Conservation (phyloP, 768 basidiomycete species). For the Bullera alba region DNA sequence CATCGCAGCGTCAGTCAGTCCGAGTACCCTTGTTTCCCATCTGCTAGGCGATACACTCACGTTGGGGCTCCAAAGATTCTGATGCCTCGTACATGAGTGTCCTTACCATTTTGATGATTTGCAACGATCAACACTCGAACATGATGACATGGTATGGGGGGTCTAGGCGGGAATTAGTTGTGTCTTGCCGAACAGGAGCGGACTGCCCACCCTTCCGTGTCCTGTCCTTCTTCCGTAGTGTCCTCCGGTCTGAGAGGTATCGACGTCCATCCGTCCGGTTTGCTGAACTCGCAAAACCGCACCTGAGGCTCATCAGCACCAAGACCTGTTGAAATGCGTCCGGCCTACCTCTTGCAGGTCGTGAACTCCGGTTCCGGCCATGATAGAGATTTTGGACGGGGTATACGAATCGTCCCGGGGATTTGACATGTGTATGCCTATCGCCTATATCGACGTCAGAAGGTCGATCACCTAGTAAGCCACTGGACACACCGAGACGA, state of each 20-base stretch:
- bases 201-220: slow-evolving; percentile 65
- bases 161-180: slow-evolving; percentile 50
- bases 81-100: slow-evolving; percentile 91
- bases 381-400: slow-evolving; percentile 78
- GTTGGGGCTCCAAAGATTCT: slow-evolving; percentile 76
- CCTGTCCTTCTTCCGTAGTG: slow-evolving; percentile 59
- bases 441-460: slow-evolving; percentile 17
- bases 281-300: slow-evolving; percentile 65
- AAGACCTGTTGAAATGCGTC: not conserved
- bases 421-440: slow-evolving; percentile 37
- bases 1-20: no score
- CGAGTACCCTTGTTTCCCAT: no score
- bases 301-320: slow-evolving; percentile 27
- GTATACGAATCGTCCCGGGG: slow-evolving; percentile 91
- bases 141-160: slow-evolving; percentile 80
- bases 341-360: slow-evolving; percentile 77
- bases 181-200: not conserved
- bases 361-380: slow-evolving; percentile 82
- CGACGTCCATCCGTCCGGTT: slow-evolving; percentile 87
- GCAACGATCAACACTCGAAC: slow-evolving; percentile 81
- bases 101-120: slow-evolving; percentile 98
- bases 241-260: slow-evolving; percentile 40
- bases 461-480: not conserved
- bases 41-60: no score
- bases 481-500: slow-evolving; percentile 62